Percentiles rank a stretch among this genome's conserved stretches.
Evolutionary conservation across 352 stramenopile species (phyloP).

Genomic region (Lagenidium sp.): DNA sequence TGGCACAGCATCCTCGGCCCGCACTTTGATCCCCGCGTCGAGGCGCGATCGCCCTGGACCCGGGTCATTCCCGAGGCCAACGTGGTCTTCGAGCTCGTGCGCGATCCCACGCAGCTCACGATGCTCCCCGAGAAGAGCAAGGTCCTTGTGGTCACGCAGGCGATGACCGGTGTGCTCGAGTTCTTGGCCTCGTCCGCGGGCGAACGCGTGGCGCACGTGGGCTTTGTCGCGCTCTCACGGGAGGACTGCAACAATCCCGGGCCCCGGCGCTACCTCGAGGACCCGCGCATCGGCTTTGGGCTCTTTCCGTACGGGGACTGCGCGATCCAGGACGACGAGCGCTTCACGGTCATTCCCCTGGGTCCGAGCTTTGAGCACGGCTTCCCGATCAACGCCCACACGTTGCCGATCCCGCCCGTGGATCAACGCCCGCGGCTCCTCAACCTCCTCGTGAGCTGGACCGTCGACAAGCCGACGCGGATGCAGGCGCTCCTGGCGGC

Average conservation of each 20-base stretch:
- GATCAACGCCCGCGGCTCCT: conserved; percentile 25
- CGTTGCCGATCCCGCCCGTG: conserved; percentile 11
- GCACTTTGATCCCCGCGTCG: conserved; percentile 15
- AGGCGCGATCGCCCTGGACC: neutral
- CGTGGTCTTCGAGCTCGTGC: conserved; percentile 8
- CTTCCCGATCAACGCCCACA: conserved; percentile 43
- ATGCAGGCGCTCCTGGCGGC: conserved; percentile 51
- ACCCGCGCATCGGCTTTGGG: conserved; percentile 33
- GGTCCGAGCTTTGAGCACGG: conserved; percentile 55
- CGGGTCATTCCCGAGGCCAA: conserved; percentile 7
- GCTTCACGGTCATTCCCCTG: conserved; percentile 34
- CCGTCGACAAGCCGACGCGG: conserved; percentile 46
- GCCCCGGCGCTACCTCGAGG: conserved; percentile 13
- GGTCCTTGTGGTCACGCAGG: conserved; percentile 22
- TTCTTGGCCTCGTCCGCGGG: conserved; percentile 15
- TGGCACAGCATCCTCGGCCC: conserved; percentile 46
- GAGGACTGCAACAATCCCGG: conserved; percentile 54
- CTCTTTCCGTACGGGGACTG: conserved; percentile 58
- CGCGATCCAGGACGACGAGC: conserved; percentile 37
- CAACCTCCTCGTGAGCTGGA: conserved; percentile 65
- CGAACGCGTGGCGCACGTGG: conserved; percentile 9
- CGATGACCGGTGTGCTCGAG: conserved; percentile 16
- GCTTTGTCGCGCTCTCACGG: conserved; percentile 31
- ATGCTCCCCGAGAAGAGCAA: conserved; percentile 10
- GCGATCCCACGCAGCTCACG: too few species aligned